Conservation (phyloP, 768 basidiomycete species). For the Leccinum obscurum region DNA sequence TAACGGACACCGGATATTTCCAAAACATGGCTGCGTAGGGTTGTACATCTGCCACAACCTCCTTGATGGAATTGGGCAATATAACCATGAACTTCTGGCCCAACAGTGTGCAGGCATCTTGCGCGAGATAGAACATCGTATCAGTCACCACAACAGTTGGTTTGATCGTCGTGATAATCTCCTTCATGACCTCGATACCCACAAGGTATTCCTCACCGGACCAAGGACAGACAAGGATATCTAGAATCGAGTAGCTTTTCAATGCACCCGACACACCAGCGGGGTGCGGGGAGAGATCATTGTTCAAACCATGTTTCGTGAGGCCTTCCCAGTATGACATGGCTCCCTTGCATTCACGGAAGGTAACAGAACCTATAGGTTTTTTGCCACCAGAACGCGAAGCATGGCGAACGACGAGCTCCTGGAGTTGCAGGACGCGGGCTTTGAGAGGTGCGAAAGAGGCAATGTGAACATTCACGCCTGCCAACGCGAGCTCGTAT, state of each 20-base stretch:
- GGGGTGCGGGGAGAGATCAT: neutral
- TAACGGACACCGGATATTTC: slow-evolving; percentile 13
- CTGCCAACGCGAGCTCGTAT: no score
- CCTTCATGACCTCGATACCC: neutral
- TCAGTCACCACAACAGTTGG: slow-evolving; percentile 7
- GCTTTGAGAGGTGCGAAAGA: slow-evolving; percentile 7
- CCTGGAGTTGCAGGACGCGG: slow-evolving; percentile 14
- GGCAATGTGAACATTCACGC: neutral
- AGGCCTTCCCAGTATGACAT: neutral
- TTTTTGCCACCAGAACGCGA: neutral
- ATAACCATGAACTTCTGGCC: slow-evolving; percentile 9
- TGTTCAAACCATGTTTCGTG: neutral
- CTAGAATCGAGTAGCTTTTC: neutral
- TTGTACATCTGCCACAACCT: neutral
- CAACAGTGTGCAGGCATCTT: slow-evolving; percentile 9
- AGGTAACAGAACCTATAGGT: slow-evolving; percentile 3
- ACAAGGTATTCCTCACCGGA: slow-evolving; percentile 7
- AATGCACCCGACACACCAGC: slow-evolving; percentile 4
- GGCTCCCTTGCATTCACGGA: slow-evolving; percentile 6
- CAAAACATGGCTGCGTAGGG: slow-evolving; percentile 3
- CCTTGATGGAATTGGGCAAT: slow-evolving; percentile 4
- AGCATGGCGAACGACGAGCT: neutral
- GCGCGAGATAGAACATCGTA: neutral
- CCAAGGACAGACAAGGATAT: neutral
- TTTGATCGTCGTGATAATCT: slow-evolving; percentile 6